phyloP scores from a whole-genome alignment of 257 asterid genomes.

The Parsonsia alboflavescens region DNA sequence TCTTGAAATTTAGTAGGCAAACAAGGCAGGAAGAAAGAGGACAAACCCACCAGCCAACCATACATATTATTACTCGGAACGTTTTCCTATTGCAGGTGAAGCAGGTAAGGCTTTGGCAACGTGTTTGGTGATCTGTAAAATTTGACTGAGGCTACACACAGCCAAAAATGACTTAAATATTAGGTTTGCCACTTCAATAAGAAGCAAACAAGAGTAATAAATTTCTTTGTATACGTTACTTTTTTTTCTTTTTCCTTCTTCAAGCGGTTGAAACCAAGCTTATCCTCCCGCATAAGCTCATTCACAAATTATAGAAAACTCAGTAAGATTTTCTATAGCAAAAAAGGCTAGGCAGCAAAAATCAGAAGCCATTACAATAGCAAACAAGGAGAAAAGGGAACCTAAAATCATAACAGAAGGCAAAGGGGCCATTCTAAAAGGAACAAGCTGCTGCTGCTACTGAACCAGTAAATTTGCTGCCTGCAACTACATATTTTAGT shows the following conservation, averaged over 20 bases:
- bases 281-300: no score
- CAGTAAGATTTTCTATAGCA: background rate
- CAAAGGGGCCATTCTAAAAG: background rate
- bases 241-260: background rate
- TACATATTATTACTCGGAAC: background rate
- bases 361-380: background rate
- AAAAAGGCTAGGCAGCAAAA: background rate
- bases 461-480: no score
- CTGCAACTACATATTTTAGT: background rate
- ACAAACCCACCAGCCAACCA: background rate
- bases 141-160: background rate
- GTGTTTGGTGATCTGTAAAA: background rate
- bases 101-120: background rate
- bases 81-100: conserved; percentile 4
- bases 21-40: background rate
- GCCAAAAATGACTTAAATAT: background rate
- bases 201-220: background rate
- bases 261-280: background rate
- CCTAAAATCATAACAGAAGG: background rate
- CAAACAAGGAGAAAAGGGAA: background rate
- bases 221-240: no score
- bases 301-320: background rate
- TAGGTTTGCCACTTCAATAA: background rate
- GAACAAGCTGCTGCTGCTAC: background rate
- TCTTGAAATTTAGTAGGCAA: background rate